Evolutionary conservation across 139 green algal species (phyloP).

Genomic region (Deuterostichococcus epilithicus): DNA sequence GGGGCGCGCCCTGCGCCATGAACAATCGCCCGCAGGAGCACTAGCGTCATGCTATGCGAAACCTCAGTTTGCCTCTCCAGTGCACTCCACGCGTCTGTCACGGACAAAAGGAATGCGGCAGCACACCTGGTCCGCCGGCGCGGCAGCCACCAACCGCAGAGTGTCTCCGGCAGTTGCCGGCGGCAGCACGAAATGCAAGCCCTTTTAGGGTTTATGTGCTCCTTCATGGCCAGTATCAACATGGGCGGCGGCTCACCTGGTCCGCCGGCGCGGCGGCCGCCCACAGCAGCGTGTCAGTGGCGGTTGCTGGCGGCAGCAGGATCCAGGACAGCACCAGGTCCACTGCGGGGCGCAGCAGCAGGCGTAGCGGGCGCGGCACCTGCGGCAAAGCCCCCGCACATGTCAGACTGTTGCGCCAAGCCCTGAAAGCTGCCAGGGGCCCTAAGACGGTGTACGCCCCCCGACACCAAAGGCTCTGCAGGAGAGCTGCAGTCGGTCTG

Average conservation of each 20-base stretch:
- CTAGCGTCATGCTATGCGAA: no score
- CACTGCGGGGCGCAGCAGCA: slow-evolving; percentile 4
- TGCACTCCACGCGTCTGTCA: no score
- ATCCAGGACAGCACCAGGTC: slow-evolving; percentile 13
- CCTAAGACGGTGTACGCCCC: no score
- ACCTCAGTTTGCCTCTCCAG: no score
- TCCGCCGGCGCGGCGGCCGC: slow-evolving; percentile 26
- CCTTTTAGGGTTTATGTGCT: not conserved
- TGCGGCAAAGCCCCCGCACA: slow-evolving; percentile 7
- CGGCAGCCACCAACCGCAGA: slow-evolving; percentile 35
- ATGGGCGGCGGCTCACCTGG: not conserved
- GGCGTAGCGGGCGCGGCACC: slow-evolving; percentile 11
- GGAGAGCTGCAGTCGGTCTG: no score
- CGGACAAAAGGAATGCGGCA: no score
- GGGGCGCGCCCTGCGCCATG: no score
- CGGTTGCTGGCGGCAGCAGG: slow-evolving; percentile 30
- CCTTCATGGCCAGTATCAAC: not conserved
- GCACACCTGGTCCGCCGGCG: not conserved
- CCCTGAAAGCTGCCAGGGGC: no score
- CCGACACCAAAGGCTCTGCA: no score
- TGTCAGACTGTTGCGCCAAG: not conserved
- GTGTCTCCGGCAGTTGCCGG: slow-evolving; percentile 27
- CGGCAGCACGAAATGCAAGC: slow-evolving; percentile 20
- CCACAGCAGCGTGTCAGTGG: slow-evolving; percentile 35
- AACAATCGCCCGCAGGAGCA: no score